phyloP scores from a whole-genome alignment of 306 rosid genomes.

The Cicer bijugum region DNA sequence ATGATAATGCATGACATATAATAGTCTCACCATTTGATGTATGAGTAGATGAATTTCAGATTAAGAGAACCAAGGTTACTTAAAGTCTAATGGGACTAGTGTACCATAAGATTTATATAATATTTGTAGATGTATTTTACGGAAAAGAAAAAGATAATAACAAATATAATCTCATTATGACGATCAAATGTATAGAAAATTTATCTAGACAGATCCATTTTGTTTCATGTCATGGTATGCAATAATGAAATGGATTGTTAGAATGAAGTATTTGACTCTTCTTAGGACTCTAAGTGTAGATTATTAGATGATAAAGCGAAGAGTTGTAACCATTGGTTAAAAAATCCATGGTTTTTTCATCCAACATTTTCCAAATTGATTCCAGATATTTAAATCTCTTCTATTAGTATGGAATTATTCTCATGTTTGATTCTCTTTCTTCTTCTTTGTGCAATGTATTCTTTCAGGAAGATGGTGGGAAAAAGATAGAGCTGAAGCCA shows the following conservation, averaged over 20 bases:
- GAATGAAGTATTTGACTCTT: too few species aligned
- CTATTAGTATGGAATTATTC: conserved; percentile 6
- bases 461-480: conserved; percentile 83
- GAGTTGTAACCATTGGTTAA: too few species aligned
- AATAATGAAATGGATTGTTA: background rate
- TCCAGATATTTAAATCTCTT: background rate
- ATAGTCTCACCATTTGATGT: conserved; percentile 19
- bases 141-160: conserved; percentile 19
- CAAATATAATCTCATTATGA: background rate
- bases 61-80: background rate
- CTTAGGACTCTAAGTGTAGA: too few species aligned
- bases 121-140: conserved; percentile 12
- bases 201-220: conserved; percentile 5
- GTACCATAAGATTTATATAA: background rate
- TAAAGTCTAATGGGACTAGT: background rate
- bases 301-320: too few species aligned
- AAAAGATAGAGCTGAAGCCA: conserved; percentile 93
- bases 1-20: conserved; percentile 35
- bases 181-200: background rate
- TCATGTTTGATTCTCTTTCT: conserved; percentile 11
- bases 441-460: conserved; percentile 4
- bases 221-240: conserved; percentile 9
- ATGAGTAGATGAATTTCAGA: background rate
- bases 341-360: too few species aligned
- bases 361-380: background rate